Conservation (phyloP, 805 yeast species). For the Hemisphaericaspora nanyangensis region DNA sequence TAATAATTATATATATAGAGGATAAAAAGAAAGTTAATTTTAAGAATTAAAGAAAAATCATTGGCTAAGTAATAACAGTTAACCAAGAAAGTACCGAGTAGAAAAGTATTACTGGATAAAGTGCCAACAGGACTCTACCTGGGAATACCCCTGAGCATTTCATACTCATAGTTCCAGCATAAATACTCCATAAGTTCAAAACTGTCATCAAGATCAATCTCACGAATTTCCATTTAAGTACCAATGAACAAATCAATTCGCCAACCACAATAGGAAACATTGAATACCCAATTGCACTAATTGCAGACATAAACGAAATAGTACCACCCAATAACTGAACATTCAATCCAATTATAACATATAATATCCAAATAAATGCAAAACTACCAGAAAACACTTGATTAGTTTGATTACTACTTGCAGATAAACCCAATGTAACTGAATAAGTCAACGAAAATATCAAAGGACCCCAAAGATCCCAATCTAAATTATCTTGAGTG, state of each 20-base stretch:
- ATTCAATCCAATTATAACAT: conserved; percentile 56
- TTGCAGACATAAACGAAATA: conserved; percentile 63
- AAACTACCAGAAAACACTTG: conserved; percentile 62
- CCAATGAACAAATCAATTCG: conserved; percentile 42
- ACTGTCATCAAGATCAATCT: conserved; percentile 45
- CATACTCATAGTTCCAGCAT: conserved; percentile 58
- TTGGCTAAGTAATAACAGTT: conserved; percentile 55
- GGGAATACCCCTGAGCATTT: conserved; percentile 64
- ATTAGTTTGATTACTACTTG: conserved; percentile 44
- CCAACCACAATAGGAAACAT: conserved; percentile 62
- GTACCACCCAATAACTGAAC: conserved; percentile 61
- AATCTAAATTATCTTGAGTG: conserved; percentile 36
- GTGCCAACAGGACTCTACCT: conserved; percentile 57
- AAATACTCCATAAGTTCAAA: conserved; percentile 59
- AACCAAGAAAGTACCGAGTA: conserved; percentile 65
- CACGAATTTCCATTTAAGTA: conserved; percentile 45
- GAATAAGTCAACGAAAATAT: conserved; percentile 56
- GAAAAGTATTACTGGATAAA: conserved; percentile 63
- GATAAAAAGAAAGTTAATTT: no score
- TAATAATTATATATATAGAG: no score
- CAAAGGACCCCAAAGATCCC: conserved; percentile 74
- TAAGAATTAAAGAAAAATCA: no score
- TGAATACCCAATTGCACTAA: conserved; percentile 68
- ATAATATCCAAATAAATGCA: conserved; percentile 60
- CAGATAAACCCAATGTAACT: conserved; percentile 47